Evolutionary conservation across 2,329 filamentous ascomycete species (phyloP).

Genomic region (Aspergillus vadensis): DNA sequence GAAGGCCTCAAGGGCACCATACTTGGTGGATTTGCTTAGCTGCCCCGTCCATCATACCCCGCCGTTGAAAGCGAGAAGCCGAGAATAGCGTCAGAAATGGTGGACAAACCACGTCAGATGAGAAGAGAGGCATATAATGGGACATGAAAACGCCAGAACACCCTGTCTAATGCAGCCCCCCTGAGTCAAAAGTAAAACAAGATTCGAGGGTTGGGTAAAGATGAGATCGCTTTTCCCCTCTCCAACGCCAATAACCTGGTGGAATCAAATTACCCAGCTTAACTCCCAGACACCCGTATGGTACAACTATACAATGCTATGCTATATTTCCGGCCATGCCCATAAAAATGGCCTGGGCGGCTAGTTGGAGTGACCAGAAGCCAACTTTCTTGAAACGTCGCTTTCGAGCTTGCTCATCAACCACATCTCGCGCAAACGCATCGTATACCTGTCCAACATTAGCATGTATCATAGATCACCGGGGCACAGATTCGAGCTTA

Average conservation of each 20-base stretch:
- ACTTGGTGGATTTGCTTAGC: not conserved
- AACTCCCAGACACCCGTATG: constrained; percentile 11
- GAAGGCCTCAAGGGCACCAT: not conserved
- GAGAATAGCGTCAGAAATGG: not conserved
- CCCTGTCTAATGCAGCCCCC: not conserved
- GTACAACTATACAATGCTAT: constrained; percentile 38
- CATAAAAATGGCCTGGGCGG: constrained; percentile 90
- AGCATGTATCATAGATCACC: constrained; percentile 14
- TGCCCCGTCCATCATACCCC: not conserved
- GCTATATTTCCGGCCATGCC: constrained; percentile 84
- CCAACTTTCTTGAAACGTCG: constrained; percentile 92
- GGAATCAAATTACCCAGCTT: constrained; percentile 10
- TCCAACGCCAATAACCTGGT: constrained; percentile 15
- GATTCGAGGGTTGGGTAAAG: not conserved
- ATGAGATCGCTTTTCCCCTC: constrained; percentile 8
- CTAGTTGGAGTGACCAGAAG: constrained; percentile 90
- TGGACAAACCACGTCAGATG: not conserved
- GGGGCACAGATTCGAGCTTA: constrained; percentile 34
- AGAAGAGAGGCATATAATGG: not conserved
- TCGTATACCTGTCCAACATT: constrained; percentile 68
- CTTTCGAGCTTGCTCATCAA: constrained; percentile 82
- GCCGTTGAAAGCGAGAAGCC: not conserved
- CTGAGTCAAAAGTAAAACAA: not conserved
- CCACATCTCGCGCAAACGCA: constrained; percentile 88
- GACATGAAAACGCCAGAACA: not conserved